Evolutionary conservation across 768 basidiomycete genomes (phyloP).

Genomic region (Tephrocybe sp.): DNA sequence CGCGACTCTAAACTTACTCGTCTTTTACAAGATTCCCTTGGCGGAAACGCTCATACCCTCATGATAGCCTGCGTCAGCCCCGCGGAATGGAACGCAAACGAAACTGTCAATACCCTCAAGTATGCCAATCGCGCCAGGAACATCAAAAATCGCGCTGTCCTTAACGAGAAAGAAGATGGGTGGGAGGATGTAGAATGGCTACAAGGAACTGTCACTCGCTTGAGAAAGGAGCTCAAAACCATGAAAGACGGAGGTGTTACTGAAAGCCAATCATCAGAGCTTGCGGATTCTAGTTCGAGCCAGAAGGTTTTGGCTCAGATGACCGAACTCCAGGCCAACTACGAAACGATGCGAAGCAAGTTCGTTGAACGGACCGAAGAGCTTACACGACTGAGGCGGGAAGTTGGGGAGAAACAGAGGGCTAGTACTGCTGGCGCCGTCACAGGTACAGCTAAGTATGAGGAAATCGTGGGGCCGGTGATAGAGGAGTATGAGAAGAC

Average conservation of each 20-base stretch:
- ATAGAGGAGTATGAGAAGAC: conserved; percentile 99
- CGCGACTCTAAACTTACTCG: conserved; percentile 98
- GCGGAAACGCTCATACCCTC: conserved; percentile 95
- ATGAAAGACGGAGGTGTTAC: conserved; percentile 67
- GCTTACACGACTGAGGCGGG: conserved; percentile 74
- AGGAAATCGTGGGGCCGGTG: conserved; percentile 94
- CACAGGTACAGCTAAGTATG: conserved; percentile 75
- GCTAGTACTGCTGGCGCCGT: conserved; percentile 56
- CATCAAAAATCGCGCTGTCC: conserved; percentile 91
- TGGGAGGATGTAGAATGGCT: conserved; percentile 99
- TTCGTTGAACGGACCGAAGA: conserved; percentile 90
- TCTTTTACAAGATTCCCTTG: conserved; percentile 92
- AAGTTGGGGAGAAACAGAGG: conserved; percentile 75
- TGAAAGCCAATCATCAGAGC: conserved; percentile 33
- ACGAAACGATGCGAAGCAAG: conserved; percentile 79
- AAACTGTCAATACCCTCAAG: conserved; percentile 94
- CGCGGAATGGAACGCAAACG: conserved; percentile 91
- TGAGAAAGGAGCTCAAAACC: conserved; percentile 83
- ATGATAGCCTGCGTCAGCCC: conserved; percentile 99
- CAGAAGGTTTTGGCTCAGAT: conserved; percentile 81
- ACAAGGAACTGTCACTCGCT: conserved; percentile 79
- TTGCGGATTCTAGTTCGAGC: conserved; percentile 54
- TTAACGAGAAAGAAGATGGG: conserved; percentile 94
- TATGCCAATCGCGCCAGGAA: conserved; percentile 97
- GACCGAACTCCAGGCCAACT: conserved; percentile 82